Percentiles rank a stretch among this genome's conserved stretches.
phyloP scores from a whole-genome alignment of 2,329 filamentous ascomycete genomes.

The Ceratocystis lukuohia region DNA sequence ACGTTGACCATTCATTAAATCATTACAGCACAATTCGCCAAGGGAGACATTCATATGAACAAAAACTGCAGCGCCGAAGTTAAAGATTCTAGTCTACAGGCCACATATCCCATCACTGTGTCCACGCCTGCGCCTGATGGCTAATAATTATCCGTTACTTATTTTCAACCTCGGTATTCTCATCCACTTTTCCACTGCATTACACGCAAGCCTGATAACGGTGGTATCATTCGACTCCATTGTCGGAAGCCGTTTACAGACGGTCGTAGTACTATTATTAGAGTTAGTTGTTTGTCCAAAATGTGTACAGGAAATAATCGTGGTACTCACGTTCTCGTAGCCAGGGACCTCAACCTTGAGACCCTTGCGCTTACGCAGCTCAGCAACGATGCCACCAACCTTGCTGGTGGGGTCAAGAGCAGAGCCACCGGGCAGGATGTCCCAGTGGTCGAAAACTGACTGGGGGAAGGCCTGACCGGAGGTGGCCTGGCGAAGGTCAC shows the following conservation, averaged over 20 bases:
- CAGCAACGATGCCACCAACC: conserved; percentile 68
- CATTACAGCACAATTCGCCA: not conserved
- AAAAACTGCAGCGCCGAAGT: conserved; percentile 19
- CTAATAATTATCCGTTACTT: conserved; percentile 12
- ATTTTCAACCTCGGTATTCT: conserved; percentile 19
- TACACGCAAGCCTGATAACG: conserved; percentile 16
- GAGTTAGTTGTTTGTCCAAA: not conserved
- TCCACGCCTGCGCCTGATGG: conserved; percentile 11
- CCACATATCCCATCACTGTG: conserved; percentile 15
- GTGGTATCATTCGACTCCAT: conserved; percentile 18
- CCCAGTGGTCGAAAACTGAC: conserved; percentile 98
- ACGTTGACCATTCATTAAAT: not conserved
- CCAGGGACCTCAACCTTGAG: conserved; percentile 90
- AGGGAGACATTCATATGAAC: not conserved
- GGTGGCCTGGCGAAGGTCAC: conserved; percentile 84
- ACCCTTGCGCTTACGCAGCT: conserved; percentile 99
- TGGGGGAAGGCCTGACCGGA: conserved; percentile 98
- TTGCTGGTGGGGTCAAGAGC: conserved; percentile 71
- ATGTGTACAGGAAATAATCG: not conserved
- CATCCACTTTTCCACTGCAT: conserved; percentile 19
- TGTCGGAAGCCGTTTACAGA: conserved; percentile 18
- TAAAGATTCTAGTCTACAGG: conserved; percentile 17
- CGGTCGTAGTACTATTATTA: conserved; percentile 18
- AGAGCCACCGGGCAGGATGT: conserved; percentile 86
- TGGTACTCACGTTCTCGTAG: conserved; percentile 69